Conservation (phyloP, 1,139 yeast genomes). For the Fermentozyma sake region DNA sequence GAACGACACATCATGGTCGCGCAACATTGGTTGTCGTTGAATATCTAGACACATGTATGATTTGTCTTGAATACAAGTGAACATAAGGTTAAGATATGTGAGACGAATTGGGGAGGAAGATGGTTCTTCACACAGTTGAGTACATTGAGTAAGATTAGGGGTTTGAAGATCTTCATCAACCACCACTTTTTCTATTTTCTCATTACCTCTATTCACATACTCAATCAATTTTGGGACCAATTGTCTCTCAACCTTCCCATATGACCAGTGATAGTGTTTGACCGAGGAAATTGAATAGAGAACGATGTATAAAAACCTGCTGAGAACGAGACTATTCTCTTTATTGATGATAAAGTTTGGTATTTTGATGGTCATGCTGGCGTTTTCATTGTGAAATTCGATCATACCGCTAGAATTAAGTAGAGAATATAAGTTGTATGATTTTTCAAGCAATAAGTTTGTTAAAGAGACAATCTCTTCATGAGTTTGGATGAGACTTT, state of each 20-base stretch:
- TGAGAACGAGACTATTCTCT: slow-evolving; percentile 19
- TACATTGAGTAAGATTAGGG: too few relatives aligned
- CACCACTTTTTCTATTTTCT: too few relatives aligned
- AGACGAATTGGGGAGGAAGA: slow-evolving; percentile 1
- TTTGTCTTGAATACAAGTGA: slow-evolving; percentile 12
- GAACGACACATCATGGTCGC: slow-evolving; percentile 11
- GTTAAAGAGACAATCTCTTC: slow-evolving; percentile 7
- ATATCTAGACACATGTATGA: slow-evolving; percentile 7
- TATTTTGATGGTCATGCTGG: slow-evolving; percentile 5
- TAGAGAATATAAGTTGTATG: not conserved
- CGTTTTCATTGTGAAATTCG: slow-evolving; percentile 6
- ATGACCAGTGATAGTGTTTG: slow-evolving; percentile 42
- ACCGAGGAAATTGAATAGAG: slow-evolving; percentile 36
- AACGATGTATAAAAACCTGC: slow-evolving; percentile 29
- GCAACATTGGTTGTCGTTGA: slow-evolving; percentile 23
- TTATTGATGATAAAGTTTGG: slow-evolving; percentile 6
- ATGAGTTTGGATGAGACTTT: slow-evolving; percentile 13
- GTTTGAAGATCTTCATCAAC: too few relatives aligned
- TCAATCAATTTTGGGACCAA: slow-evolving; percentile 22
- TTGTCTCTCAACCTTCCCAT: slow-evolving; percentile 36
- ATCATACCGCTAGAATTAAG: too few relatives aligned
- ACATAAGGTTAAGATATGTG: slow-evolving; percentile 18
- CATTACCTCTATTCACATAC: slow-evolving; percentile 4
- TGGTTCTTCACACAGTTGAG: not conserved
- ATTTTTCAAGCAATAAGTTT: not conserved